phyloP scores from a whole-genome alignment of 371 early-diverging fungal species.

The Umbelopsis sp. region DNA sequence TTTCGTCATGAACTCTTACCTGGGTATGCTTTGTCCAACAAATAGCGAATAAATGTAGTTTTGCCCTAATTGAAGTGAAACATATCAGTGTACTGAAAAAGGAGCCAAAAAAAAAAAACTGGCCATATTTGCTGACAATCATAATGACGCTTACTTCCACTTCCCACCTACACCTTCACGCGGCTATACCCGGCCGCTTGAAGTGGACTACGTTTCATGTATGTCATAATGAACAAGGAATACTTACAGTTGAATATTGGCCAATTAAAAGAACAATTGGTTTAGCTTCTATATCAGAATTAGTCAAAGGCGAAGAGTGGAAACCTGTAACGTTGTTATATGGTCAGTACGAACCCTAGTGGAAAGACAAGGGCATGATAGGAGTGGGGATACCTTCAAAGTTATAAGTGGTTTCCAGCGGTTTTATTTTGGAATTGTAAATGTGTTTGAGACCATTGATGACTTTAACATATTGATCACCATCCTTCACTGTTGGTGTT shows the following conservation, averaged over 20 bases:
- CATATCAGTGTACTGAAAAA: neutral
- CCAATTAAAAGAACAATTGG: slow-evolving; percentile 87
- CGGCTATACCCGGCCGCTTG: too few species aligned
- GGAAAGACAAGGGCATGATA: neutral
- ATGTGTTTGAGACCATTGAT: slow-evolving; percentile 68
- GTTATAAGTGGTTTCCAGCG: slow-evolving; percentile 75
- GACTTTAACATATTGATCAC: slow-evolving; percentile 63
- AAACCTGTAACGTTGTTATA: slow-evolving; percentile 48
- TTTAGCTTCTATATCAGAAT: slow-evolving; percentile 82
- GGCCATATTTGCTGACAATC: too few species aligned
- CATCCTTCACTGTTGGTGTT: slow-evolving; percentile 22
- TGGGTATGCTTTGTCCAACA: slow-evolving; percentile 84
- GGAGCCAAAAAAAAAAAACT: too few species aligned
- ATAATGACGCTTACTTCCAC: too few species aligned
- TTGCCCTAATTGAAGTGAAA: slow-evolving; percentile 61
- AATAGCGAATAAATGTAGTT: slow-evolving; percentile 83
- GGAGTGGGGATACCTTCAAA: slow-evolving; percentile 60
- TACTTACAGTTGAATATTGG: slow-evolving; percentile 78
- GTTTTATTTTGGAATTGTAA: slow-evolving; percentile 74
- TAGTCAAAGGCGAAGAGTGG: slow-evolving; percentile 77
- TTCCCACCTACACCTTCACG: too few species aligned
- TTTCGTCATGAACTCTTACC: slow-evolving; percentile 24
- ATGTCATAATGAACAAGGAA: neutral
- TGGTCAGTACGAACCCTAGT: neutral
- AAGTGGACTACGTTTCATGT: neutral